These are phyloP conservation scores for Botrytis fabae DNA, from an alignment of 2,329 filamentous ascomycete species.

Conservation along the genomic window DNA sequence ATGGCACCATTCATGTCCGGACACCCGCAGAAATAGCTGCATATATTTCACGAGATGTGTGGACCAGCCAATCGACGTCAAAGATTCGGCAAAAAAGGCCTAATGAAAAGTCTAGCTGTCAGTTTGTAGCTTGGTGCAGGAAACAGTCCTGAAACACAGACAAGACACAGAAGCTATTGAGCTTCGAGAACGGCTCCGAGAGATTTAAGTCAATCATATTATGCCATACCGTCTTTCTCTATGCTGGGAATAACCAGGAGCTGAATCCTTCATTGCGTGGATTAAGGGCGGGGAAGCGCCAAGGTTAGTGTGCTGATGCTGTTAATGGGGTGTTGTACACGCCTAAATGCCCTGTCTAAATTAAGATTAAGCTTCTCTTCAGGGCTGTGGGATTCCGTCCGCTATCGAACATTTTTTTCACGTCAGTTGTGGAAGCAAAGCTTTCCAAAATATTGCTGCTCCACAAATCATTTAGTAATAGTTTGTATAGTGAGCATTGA, in stretches of 20 bases:
- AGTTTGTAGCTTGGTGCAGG: background rate
- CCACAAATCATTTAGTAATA: background rate
- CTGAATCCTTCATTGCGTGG: background rate
- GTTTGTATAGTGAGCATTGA: background rate
- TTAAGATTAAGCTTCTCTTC: slow-evolving; percentile 8
- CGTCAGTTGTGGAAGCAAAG: background rate
- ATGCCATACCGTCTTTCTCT: background rate
- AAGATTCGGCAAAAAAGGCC: background rate
- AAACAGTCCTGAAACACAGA: background rate
- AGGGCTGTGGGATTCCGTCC: background rate
- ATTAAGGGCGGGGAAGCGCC: background rate
- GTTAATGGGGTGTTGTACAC: background rate
- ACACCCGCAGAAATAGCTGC: background rate
- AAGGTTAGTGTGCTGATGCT: background rate
- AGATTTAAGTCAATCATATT: background rate
- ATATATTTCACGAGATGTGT: background rate
- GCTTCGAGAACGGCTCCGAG: background rate
- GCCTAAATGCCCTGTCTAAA: background rate
- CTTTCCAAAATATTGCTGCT: background rate
- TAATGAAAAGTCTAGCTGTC: background rate
- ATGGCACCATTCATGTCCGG: background rate
- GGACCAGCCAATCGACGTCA: background rate
- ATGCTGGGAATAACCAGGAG: background rate
- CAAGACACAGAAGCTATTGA: background rate
- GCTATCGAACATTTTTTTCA: background rate